Evolutionary conservation across 2,329 filamentous ascomycete genomes (phyloP), one percentile per base, ranked within the genome.

Genomic region (Beauveria sp.): DNA sequence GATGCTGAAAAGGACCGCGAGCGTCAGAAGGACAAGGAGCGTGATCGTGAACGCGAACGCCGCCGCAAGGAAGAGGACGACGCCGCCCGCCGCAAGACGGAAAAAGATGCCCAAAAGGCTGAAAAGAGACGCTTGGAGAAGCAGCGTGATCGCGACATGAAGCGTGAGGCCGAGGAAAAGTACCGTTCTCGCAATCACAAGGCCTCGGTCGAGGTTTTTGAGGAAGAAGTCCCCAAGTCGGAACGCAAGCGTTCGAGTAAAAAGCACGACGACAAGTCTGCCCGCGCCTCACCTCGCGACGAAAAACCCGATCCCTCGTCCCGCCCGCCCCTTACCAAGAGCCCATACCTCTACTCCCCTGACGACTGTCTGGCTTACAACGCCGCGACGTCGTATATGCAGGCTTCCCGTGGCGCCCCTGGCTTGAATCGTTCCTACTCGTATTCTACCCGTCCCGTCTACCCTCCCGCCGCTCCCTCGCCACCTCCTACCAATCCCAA

Each of bases 171-270:
- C 0, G 75, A 76, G 54, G 73, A 75, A 16, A 77, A 76, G 69
- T 65, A 63, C 63, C 60, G 62, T 22, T 65, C 75, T 26, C 68
- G 65, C 42, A 58, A 61, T 45, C 49, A 55, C 26, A 60, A 72
- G 31, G 67, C 70, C 5, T 76, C 76, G 45, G 70, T 73, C n/a
- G 75, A 77, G 62, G 62, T 65, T 1, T 71, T 68, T 16, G 71
- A 73, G 1, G 73, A 74, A 1, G 73, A 75, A 1, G 64, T 65
- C 14, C 31, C 66, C 58, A 72, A 70, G 65, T 65, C 70, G 0
- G 72, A 75, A 48, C 74, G 75, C 69, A 77, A 77, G 67, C 76
- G 75, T 66, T 71, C 70, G 51, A 73, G 70, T 66, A 76, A 73
- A 64, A 76, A 75, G 66, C 69, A 75, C 62, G 74, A 77, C 14